Evolutionary conservation across 176 grass and related monocot species (phyloP).

Genomic region (Oryza australiensis): DNA sequence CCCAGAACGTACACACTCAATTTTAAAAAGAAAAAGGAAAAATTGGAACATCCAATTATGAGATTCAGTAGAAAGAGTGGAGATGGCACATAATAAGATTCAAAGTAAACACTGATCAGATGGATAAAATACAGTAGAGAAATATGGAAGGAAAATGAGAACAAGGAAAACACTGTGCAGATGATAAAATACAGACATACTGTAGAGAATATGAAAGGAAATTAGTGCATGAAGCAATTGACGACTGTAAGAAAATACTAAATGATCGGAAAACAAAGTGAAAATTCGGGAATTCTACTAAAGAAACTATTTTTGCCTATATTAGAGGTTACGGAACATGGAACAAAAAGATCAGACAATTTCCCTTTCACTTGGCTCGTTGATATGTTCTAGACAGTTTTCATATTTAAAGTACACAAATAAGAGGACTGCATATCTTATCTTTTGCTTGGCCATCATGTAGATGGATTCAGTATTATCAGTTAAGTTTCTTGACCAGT

Average conservation of each 20-base stretch:
- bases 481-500: background rate
- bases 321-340: background rate
- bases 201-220: background rate
- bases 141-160: background rate
- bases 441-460: background rate
- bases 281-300: background rate
- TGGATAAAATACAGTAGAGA: background rate
- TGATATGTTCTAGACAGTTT: background rate
- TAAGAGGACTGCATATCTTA: background rate
- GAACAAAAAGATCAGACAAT: background rate
- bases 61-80: background rate
- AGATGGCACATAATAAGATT: background rate
- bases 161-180: background rate
- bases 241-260: background rate
- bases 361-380: slow-evolving; percentile 6
- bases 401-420: background rate
- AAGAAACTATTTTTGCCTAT: slow-evolving; percentile 17
- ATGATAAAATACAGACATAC: background rate
- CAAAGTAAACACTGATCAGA: background rate
- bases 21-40: background rate
- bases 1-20: background rate
- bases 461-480: slow-evolving; percentile 3
- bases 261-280: background rate
- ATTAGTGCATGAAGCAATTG: background rate
- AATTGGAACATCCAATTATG: background rate